Conservation (phyloP, 805 yeast species). For the Suhomyces sp. region DNA sequence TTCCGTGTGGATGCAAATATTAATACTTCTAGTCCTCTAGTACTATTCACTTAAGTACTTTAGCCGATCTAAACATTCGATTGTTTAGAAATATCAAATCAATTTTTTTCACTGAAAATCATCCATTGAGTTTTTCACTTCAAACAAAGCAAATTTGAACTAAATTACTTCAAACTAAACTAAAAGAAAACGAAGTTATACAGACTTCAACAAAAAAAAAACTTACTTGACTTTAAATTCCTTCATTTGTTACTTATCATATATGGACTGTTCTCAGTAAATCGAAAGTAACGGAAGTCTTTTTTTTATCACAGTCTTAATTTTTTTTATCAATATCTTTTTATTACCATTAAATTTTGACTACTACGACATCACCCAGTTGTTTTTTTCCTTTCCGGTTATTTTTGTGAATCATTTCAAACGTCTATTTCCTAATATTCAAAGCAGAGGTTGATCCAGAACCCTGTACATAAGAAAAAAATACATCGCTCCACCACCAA, state of each 20-base stretch:
- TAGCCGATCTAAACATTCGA: background rate
- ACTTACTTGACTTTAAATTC: background rate
- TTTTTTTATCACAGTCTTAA: slow-evolving; percentile 5
- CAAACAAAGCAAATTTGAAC: background rate
- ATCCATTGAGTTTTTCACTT: background rate
- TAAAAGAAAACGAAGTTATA: background rate
- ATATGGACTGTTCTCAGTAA: slow-evolving; percentile 7
- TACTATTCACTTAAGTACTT: background rate
- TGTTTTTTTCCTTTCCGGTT: slow-evolving; percentile 6
- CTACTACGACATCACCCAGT: background rate
- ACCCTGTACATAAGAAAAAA: background rate
- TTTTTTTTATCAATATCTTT: slow-evolving; percentile 3
- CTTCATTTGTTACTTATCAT: background rate
- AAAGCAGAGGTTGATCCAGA: background rate
- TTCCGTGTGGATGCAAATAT: background rate
- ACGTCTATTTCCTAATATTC: background rate
- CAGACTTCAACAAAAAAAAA: background rate
- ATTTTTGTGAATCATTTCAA: background rate
- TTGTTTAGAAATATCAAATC: background rate
- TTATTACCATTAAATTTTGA: slow-evolving; percentile 2
- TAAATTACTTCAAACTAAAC: no score
- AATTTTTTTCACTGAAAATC: background rate
- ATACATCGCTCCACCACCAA: background rate
- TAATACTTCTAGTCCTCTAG: background rate
- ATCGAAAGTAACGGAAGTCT: slow-evolving; percentile 7